These are phyloP conservation scores for Pecoramyces ruminantium DNA, from an alignment of 192 early-diverging fungal species.

Conservation along the genomic window DNA sequence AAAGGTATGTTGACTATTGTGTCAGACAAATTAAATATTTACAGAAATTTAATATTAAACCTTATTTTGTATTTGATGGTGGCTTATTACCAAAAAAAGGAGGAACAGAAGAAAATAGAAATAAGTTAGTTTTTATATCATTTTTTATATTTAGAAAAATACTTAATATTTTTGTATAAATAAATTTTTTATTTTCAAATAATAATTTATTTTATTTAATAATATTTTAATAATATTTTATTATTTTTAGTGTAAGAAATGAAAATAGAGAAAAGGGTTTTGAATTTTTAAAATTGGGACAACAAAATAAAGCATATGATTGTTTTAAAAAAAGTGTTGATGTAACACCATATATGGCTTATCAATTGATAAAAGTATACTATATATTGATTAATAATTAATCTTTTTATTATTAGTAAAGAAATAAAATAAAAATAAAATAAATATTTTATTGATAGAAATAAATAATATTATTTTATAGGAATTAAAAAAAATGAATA, in stretches of 20 bases:
- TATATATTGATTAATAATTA: constrained; percentile 3
- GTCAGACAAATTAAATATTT: constrained; percentile 62
- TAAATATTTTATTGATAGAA: no score
- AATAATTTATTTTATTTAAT: neutral
- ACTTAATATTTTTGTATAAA: no score
- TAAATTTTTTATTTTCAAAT: no score
- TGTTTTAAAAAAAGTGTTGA: constrained; percentile 58
- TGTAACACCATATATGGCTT: constrained; percentile 73
- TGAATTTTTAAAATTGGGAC: constrained; percentile 28
- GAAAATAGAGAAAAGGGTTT: constrained; percentile 34
- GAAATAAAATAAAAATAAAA: no score
- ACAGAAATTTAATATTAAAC: constrained; percentile 46
- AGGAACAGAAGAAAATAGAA: constrained; percentile 50
- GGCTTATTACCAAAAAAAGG: constrained; percentile 70
- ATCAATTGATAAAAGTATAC: constrained; percentile 48
- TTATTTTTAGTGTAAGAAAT: constrained; percentile 26
- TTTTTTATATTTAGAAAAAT: no score
- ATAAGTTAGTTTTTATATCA: constrained; percentile 14
- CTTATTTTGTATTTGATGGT: constrained; percentile 91
- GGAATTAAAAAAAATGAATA: constrained; percentile 36
- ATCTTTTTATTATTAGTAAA: no score
- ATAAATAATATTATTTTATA: constrained; percentile 8
- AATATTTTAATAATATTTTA: neutral
- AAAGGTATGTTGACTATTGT: constrained; percentile 70
- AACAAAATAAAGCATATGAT: constrained; percentile 47